Evolutionary conservation across 1,139 yeast genomes (phyloP).

Genomic region (Yamadazyma songkhlaensis): DNA sequence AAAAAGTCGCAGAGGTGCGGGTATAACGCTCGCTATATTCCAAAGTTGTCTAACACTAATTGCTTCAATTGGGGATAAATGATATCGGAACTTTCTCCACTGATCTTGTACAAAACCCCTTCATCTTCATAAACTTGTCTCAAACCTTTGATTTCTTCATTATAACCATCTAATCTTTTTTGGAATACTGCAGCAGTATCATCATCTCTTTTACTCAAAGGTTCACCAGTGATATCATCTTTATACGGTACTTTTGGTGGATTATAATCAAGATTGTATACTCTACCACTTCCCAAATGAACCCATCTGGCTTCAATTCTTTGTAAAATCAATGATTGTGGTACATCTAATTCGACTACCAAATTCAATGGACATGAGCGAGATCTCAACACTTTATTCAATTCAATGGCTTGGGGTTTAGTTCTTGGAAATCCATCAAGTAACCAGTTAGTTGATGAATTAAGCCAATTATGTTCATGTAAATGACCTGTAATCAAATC

Average conservation of each 20-base stretch:
- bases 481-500: constrained; percentile 54
- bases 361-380: constrained; percentile 51
- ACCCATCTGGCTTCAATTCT: constrained; percentile 86
- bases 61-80: constrained; percentile 68
- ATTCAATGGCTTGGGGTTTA: constrained; percentile 56
- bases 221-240: constrained; percentile 90
- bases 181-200: constrained; percentile 72
- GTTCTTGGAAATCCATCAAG: constrained; percentile 94
- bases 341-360: constrained; percentile 83
- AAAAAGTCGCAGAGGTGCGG: no score
- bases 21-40: no score
- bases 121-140: constrained; percentile 53
- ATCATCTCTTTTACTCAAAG: constrained; percentile 72
- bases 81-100: constrained; percentile 80
- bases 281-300: constrained; percentile 80
- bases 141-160: constrained; percentile 58
- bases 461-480: constrained; percentile 42
- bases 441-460: constrained; percentile 56
- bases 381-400: constrained; percentile 46
- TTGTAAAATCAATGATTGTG: constrained; percentile 71
- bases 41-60: constrained; percentile 23
- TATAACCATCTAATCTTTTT: constrained; percentile 63
- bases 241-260: constrained; percentile 81
- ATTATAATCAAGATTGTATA: constrained; percentile 80
- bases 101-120: constrained; percentile 55